A percentile compares a stretch with the other conserved stretches of the same genome.
phyloP scores from a whole-genome alignment of 2,329 filamentous ascomycete genomes.

The Sordariomycetes sp. region DNA sequence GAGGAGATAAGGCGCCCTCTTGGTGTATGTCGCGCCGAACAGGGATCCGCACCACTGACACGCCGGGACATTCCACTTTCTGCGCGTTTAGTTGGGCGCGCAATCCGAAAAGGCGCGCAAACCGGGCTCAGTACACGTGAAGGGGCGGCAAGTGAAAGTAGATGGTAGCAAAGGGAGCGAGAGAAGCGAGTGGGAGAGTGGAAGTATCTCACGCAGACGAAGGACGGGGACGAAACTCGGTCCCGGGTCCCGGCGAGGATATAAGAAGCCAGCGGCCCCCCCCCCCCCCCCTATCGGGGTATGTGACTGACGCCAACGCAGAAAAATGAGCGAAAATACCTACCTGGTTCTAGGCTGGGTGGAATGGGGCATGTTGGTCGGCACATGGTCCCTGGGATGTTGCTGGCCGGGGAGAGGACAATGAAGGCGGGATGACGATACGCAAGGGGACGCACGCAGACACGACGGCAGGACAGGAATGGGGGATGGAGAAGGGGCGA shows the following conservation, averaged over 20 bases:
- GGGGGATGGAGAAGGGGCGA: neutral
- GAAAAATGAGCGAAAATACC: no score
- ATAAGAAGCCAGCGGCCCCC: neutral
- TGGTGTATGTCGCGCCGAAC: neutral
- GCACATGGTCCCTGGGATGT: neutral
- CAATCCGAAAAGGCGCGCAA: no score
- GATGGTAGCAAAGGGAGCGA: no score
- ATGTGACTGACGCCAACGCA: neutral
- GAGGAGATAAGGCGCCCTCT: neutral
- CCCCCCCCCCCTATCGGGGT: neutral
- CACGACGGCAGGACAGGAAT: neutral
- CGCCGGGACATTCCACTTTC: neutral
- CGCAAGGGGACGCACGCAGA: neutral
- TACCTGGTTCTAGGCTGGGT: neutral
- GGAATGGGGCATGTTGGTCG: neutral
- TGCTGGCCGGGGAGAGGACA: neutral
- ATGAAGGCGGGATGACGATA: neutral
- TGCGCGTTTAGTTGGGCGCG: no score
- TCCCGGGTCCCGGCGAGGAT: neutral
- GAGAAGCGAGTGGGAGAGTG: neutral
- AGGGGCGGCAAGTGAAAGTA: no score
- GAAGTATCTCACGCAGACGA: neutral
- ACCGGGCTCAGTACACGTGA: no score
- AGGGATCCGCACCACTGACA: neutral
- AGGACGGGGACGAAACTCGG: neutral